Evolutionary conservation across 805 yeast genomes (phyloP), one percentile per base, ranked within the genome.

Genomic region (Vanderwaltozyma verrucispora): DNA sequence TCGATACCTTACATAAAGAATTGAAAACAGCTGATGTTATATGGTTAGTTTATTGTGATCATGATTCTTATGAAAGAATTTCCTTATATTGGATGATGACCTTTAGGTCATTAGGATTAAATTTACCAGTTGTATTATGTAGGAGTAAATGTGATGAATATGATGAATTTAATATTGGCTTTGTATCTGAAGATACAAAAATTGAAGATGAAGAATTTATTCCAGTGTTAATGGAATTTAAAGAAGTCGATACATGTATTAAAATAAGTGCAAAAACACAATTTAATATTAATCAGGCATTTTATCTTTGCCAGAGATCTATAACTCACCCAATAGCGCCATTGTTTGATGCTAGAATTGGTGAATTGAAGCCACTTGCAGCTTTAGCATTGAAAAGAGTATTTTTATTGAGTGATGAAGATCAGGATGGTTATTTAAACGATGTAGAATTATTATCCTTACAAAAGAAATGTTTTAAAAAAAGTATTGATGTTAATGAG

Each of bases 251-350:
- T 54, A 80, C 94, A 0, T 89, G 96, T 49, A 76, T 92, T 21
- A 68, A 94, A 40, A 78, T 94, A 47, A 81, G 94, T 49, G 95
- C 97, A 2, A 80, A 79, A 48, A 73, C 72, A n/a, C 80, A 78
- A 45, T 71, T 77, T 48, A 88, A 92, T 54, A 88, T 89, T 12
- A 87, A 80, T 45, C 96, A 89, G 56, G 47, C 60, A 1, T 88
- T 88, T 48, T 92, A 92, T 57, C 64, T 92, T 13, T 92, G 99
- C 51, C 95, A 88, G 55, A 62, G 96, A 34, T 89, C 97, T 0
- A 87, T 89, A 1, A 81, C 89, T 0, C 87, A 84, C 56, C 98
- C 99, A 0, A 72, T 92, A 9, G 78, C 96, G 0, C 98, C 99
- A 1, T 59, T 92, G 19, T 92, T 80, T 51, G 97, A 92, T 56